These are phyloP conservation scores for Picea mariana DNA, from an alignment of 83 land plant species.

Conservation along the genomic window DNA sequence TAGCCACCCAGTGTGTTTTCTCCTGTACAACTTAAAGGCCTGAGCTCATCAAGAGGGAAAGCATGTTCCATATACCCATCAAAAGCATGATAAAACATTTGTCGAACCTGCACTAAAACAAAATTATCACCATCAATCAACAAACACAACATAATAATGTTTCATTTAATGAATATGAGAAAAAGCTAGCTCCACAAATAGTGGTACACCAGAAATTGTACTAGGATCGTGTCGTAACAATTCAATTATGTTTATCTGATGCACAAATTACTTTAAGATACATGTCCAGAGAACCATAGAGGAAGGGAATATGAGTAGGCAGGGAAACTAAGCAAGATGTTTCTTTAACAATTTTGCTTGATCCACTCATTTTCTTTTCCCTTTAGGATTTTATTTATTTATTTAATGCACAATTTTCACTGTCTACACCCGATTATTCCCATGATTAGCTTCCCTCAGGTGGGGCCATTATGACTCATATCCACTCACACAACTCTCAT, in stretches of 20 bases:
- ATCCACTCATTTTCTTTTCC: too few species aligned
- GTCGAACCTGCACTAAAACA: conserved; percentile 58
- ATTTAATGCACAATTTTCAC: too few species aligned
- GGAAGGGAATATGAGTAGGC: too few species aligned
- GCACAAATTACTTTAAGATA: not conserved
- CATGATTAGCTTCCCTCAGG: not conserved
- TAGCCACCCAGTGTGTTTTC: too few species aligned
- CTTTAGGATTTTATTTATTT: too few species aligned
- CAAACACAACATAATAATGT: not conserved
- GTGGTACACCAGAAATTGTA: not conserved
- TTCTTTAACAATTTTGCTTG: too few species aligned
- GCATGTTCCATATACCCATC: conserved; percentile 95
- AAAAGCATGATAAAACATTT: conserved; percentile 97
- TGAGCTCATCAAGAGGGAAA: conserved; percentile 92
- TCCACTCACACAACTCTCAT: not conserved
- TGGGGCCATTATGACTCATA: not conserved
- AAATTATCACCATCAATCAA: not conserved
- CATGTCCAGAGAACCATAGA: too few species aligned
- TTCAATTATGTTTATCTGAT: not conserved
- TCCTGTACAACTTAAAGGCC: conserved; percentile 80
- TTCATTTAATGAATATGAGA: not conserved
- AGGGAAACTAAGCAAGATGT: too few species aligned
- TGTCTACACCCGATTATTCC: not conserved
- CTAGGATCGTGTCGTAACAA: not conserved
- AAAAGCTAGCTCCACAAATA: not conserved